Conservation (phyloP, 2,329 filamentous ascomycete genomes). For the Diaporthe caulivora region DNA sequence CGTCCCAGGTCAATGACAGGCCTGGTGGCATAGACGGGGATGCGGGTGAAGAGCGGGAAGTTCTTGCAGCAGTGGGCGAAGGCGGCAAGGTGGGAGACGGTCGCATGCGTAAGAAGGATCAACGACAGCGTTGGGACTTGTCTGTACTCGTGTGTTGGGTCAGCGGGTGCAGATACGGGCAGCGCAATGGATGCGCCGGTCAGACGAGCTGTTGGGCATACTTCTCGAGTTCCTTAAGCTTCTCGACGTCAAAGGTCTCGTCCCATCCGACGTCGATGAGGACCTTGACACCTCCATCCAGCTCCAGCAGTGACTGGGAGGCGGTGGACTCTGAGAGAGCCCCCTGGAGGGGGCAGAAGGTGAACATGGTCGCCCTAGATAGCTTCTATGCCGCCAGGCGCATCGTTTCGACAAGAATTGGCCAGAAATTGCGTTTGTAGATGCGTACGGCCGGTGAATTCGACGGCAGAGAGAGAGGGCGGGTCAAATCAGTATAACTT, state of each 20-base stretch:
- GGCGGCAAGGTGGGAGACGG: slow-evolving; percentile 89
- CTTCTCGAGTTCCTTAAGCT: slow-evolving; percentile 91
- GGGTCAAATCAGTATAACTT: background rate
- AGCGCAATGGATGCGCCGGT: background rate
- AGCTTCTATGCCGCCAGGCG: slow-evolving; percentile 32
- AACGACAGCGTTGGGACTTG: slow-evolving; percentile 93
- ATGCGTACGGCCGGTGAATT: background rate
- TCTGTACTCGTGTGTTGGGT: slow-evolving; percentile 58
- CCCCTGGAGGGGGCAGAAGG: slow-evolving; percentile 91
- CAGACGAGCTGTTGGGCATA: slow-evolving; percentile 55
- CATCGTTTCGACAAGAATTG: slow-evolving; percentile 22
- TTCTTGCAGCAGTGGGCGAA: slow-evolving; percentile 98
- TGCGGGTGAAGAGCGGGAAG: slow-evolving; percentile 89
- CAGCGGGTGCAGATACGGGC: background rate
- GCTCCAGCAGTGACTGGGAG: slow-evolving; percentile 94
- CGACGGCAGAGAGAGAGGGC: background rate
- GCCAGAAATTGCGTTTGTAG: background rate
- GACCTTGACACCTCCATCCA: slow-evolving; percentile 96
- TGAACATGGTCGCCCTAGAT: slow-evolving; percentile 79
- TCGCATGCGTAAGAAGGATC: slow-evolving; percentile 94
- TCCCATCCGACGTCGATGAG: slow-evolving; percentile 97
- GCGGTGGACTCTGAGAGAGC: slow-evolving; percentile 88
- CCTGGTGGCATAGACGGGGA: slow-evolving; percentile 93
- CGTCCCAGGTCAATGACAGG: slow-evolving; percentile 94
- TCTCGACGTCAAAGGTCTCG: slow-evolving; percentile 84